Conservation (phyloP, 2,329 filamentous ascomycete genomes). For the Biscogniauxia marginata region DNA sequence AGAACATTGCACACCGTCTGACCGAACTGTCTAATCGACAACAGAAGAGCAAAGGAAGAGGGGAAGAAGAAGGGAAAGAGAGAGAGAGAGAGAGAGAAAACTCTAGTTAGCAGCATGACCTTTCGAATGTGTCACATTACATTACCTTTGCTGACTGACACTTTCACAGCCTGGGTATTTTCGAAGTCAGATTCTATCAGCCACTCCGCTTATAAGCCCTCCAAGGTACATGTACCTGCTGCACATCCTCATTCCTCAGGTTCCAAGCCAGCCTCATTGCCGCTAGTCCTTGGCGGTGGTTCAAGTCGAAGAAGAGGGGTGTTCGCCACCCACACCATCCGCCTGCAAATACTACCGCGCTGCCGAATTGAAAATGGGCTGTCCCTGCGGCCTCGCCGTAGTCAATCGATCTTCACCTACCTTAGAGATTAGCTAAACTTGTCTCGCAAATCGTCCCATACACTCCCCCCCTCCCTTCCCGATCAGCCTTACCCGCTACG, state of each 20-base stretch:
- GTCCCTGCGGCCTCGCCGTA: conserved; percentile 1
- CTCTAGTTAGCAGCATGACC: not conserved
- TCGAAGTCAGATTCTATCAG: not conserved
- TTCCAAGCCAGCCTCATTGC: conserved; percentile 1
- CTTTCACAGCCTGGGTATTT: not conserved
- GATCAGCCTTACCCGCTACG: too few relatives aligned
- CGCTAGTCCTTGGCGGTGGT: not conserved
- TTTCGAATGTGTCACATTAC: not conserved
- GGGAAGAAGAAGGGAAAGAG: not conserved
- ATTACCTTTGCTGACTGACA: not conserved
- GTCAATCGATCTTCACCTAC: too few relatives aligned
- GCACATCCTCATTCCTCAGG: not conserved
- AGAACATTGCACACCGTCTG: not conserved
- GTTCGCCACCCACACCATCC: conserved; percentile 1
- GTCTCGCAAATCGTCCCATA: not conserved
- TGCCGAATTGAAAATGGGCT: not conserved
- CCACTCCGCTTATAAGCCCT: conserved; percentile 1
- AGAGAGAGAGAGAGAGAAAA: not conserved
- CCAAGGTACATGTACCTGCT: not conserved
- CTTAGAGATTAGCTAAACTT: not conserved
- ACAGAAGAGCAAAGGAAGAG: too few relatives aligned
- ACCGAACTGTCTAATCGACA: not conserved
- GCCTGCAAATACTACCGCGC: not conserved
- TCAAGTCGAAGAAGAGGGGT: not conserved
- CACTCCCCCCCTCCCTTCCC: too few relatives aligned